Evolutionary conservation across 78 protist genomes (phyloP), one percentile per base, ranked within the genome.

Genomic region (Dictyostelium capitatum): DNA sequence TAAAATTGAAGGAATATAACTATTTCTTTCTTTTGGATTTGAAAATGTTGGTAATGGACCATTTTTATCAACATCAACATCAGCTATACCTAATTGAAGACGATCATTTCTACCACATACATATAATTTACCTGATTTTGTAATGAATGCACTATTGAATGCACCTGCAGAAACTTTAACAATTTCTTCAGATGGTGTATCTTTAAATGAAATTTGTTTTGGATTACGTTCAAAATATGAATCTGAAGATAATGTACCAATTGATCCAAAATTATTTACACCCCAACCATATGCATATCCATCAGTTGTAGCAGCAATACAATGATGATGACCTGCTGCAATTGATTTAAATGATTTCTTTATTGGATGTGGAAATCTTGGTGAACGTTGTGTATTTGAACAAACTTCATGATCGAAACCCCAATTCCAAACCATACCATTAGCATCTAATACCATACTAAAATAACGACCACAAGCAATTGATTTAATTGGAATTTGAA

Each of bases 61-160:
- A 41, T 14, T 73, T 6, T 9, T 47, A 8, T 47, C 32, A n/a
- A 37, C 43, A 9, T 28, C 12, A 30, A 25, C 25, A 47, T 37
- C 37, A 1, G 37, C 25, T 23, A 25, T 46, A 62, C 87, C 87
- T 3, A 80, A 19, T 80, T 80, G 87, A 46, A 3, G 1, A 62
- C 87, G 87, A 80, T 80, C 28, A 47, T 80, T 80, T 59, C 41
- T 56, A 62, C 87, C 87, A 17, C 23, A 62, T 14, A 32, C 47
- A 4, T 43, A 80, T n/a, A 80, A 19, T 12, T 62, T n/a, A 2
- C 87, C 87, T 20, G 15, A 25, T 3, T 41, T 15, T 20, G 73
- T 62, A 4, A 80, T 41, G 43, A 46, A 23, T 9, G 75, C 54
- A 46, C 73, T 80, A 37, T 80, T 56, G n/a, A 56, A 62, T 9